A percentile compares a stretch with the other conserved stretches of the same genome.
Evolutionary conservation across 148 eudicot species (phyloP).

Genomic region (Silene uniflora): DNA sequence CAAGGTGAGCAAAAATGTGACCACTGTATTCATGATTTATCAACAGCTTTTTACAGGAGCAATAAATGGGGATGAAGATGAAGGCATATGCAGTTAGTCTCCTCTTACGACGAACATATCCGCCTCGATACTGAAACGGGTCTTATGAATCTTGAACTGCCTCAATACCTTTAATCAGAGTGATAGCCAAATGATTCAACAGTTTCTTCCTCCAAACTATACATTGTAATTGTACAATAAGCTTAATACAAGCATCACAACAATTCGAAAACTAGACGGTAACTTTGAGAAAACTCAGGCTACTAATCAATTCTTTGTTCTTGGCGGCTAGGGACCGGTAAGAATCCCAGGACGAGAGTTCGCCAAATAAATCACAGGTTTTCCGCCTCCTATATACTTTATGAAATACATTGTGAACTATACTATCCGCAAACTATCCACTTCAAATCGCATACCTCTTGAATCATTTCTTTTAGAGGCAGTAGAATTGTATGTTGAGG

Average conservation of each 20-base stretch:
- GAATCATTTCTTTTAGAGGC: conserved; percentile 7
- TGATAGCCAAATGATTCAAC: background rate
- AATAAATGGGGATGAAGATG: background rate
- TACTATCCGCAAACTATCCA: conserved; percentile 11
- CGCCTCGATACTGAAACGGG: too few species aligned
- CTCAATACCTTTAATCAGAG: background rate
- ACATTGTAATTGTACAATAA: conserved; percentile 15
- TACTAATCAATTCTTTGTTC: conserved; percentile 16
- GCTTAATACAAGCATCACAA: background rate
- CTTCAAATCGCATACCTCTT: conserved; percentile 7
- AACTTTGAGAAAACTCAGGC: background rate
- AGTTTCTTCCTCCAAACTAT: conserved; percentile 8
- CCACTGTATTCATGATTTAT: background rate
- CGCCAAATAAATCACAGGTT: conserved; percentile 20
- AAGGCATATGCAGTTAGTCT: too few species aligned
- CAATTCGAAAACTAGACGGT: background rate
- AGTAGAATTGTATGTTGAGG: background rate
- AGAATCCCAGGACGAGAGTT: conserved; percentile 7
- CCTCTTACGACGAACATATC: too few species aligned
- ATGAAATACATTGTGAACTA: conserved; percentile 12
- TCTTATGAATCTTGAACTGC: too few species aligned
- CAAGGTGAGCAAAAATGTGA: conserved; percentile 1
- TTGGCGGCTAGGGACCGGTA: background rate
- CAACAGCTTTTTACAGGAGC: background rate
- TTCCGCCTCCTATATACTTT: conserved; percentile 5